Evolutionary conservation across 129 eudicot genomes (phyloP), one percentile per base, ranked within the genome.

Genomic region (Flaveria ramosissima): DNA sequence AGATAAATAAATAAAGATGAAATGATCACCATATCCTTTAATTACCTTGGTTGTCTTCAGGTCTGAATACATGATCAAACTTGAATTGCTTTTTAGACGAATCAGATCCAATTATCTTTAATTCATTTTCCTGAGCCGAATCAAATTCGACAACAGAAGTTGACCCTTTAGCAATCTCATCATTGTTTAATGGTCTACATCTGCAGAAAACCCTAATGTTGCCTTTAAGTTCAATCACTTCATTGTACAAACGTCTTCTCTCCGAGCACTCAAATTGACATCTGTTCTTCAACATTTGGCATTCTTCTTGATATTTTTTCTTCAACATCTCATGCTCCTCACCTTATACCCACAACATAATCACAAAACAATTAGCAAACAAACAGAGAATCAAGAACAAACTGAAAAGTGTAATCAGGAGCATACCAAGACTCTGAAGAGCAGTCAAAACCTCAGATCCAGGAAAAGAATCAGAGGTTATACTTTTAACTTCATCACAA

Each of bases 191-290:
- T 20, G 98, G 98, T 77, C 92, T 87, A 67, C 98, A 94, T 84
- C 98, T 86, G 59, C 97, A 94, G 75, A 89, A 94, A 59, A 94
- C 98, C 86, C 96, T 87, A 26, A 94, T 94, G 83, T 94, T 94
- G 19, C 98, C 98, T 84, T 91, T 94, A 0, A 94, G 96, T 82
- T 94, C 97, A 62, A 94, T 87, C 80, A 94, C 93, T 89, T 91
- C 93, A 77, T 94, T 94, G 74, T 94, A 94, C 10, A 94, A 87
- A 45, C 88, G 83, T 80, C 86, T 87, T 76, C 96, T 84, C 74
- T 91, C 92, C 7, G 84, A 63, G 59, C 80, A 87, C 77, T 91
- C 97, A 43, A 83, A 85, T 16, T 89, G 83, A 68, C 86, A 94
- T 81, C 87, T 88, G 73, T 83, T 91, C 75, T 81, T 88, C 79